Conservation (phyloP, 2,329 filamentous ascomycete species). For the Pseudohalonectria lignicola region DNA sequence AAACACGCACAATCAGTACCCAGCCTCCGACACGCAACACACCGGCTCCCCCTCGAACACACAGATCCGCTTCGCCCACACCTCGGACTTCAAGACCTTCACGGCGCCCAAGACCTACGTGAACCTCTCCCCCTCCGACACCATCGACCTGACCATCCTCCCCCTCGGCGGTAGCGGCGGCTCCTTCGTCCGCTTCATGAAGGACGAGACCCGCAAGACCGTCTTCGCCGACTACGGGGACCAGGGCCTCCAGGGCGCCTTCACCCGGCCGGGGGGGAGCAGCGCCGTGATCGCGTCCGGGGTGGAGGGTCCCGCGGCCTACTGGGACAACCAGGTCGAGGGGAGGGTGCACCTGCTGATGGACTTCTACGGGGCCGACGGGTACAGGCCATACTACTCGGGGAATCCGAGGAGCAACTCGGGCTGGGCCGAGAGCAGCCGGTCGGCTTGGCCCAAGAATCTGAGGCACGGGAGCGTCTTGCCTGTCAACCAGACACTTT, state of each 20-base stretch:
- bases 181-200: slow-evolving; percentile 42
- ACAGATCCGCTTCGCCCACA: slow-evolving; percentile 43
- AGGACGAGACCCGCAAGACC: slow-evolving; percentile 39
- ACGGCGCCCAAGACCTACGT: slow-evolving; percentile 37
- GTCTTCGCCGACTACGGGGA: slow-evolving; percentile 39
- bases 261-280: slow-evolving; percentile 34
- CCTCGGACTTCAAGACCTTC: slow-evolving; percentile 42
- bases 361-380: slow-evolving; percentile 34
- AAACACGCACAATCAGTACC: slow-evolving; percentile 32
- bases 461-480: slow-evolving; percentile 41
- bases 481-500: slow-evolving; percentile 29
- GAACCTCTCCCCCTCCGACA: slow-evolving; percentile 30
- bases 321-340: slow-evolving; percentile 26
- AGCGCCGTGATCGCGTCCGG: slow-evolving; percentile 27
- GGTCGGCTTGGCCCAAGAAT: slow-evolving; percentile 29
- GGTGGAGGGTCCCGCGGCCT: slow-evolving; percentile 33
- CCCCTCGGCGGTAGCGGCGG: slow-evolving; percentile 21
- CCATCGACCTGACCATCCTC: slow-evolving; percentile 48
- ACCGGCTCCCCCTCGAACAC: slow-evolving; percentile 31
- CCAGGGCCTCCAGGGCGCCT: slow-evolving; percentile 37
- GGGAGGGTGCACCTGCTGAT: slow-evolving; percentile 33
- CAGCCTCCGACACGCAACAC: slow-evolving; percentile 32
- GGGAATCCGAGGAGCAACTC: slow-evolving; percentile 27
- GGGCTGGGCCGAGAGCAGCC: slow-evolving; percentile 31
- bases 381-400: slow-evolving; percentile 38